These are phyloP conservation scores for Aspergillus sojae DNA, from an alignment of 2,329 filamentous ascomycete genomes.

Conservation along the genomic window DNA sequence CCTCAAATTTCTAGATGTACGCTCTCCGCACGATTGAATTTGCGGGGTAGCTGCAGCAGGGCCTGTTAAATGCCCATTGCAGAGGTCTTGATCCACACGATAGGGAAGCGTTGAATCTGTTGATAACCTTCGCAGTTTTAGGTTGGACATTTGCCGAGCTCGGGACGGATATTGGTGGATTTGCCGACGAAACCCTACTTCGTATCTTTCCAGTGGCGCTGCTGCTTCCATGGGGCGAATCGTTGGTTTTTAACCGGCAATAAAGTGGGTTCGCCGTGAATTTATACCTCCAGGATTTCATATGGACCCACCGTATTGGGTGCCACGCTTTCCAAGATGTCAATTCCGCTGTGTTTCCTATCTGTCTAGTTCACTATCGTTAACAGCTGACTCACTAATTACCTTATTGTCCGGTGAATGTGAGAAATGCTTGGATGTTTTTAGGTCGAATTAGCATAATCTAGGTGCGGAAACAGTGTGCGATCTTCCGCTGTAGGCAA, in stretches of 20 bases:
- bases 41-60: conserved; percentile 22
- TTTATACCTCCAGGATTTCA: not conserved
- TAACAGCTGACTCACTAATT: not conserved
- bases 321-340: not conserved
- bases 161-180: conserved; percentile 12
- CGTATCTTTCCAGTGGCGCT: not conserved
- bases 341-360: not conserved
- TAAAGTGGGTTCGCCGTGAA: not conserved
- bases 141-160: conserved; percentile 14
- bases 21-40: conserved; percentile 22
- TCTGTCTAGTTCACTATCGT: not conserved
- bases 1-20: conserved; percentile 3
- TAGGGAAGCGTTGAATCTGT: not conserved
- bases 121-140: conserved; percentile 7
- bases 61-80: not conserved
- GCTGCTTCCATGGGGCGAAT: not conserved
- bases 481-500: not conserved
- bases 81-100: not conserved
- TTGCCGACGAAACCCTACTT: conserved; percentile 13
- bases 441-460: not conserved
- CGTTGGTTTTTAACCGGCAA: not conserved
- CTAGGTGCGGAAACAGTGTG: not conserved
- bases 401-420: not conserved
- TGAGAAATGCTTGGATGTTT: not conserved
- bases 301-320: not conserved